These are phyloP conservation scores for Neurospora tetraspora DNA, from an alignment of 495 filamentous ascomycete genomes.

Conservation along the genomic window DNA sequence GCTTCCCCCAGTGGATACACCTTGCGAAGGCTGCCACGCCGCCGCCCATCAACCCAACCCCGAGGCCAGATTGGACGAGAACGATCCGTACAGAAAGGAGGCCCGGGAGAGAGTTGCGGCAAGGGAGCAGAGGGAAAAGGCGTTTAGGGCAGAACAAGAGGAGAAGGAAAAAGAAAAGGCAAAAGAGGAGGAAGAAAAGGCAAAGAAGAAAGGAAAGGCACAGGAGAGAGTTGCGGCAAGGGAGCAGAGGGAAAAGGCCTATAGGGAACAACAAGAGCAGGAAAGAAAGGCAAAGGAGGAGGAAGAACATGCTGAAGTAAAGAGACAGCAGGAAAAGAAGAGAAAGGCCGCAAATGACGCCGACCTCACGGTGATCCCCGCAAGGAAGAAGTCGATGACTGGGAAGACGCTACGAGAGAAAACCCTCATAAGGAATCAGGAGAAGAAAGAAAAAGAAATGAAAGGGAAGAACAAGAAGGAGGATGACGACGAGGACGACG, in stretches of 20 bases:
- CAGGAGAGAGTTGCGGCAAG: neutral
- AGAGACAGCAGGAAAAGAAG: neutral
- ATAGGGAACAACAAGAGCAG: neutral
- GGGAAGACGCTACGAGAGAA: neutral
- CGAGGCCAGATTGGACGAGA: neutral
- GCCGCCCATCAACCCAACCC: neutral
- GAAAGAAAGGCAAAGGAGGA: neutral
- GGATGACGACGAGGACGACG: neutral
- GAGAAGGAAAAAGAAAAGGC: neutral
- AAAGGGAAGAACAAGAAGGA: neutral
- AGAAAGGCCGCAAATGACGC: neutral
- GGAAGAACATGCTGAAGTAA: neutral
- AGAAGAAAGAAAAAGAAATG: neutral
- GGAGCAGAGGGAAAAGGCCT: neutral
- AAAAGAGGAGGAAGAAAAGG: neutral
- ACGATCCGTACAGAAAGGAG: neutral
- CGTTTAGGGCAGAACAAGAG: neutral
- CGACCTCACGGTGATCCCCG: neutral
- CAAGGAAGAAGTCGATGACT: neutral
- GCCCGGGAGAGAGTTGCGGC: neutral
- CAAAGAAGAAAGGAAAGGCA: neutral
- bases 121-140: neutral
- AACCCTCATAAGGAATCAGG: neutral
- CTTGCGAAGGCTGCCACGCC: neutral
- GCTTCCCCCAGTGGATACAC: neutral